Evolutionary conservation across 345 rosid genomes (phyloP).

Genomic region (Draba incana): DNA sequence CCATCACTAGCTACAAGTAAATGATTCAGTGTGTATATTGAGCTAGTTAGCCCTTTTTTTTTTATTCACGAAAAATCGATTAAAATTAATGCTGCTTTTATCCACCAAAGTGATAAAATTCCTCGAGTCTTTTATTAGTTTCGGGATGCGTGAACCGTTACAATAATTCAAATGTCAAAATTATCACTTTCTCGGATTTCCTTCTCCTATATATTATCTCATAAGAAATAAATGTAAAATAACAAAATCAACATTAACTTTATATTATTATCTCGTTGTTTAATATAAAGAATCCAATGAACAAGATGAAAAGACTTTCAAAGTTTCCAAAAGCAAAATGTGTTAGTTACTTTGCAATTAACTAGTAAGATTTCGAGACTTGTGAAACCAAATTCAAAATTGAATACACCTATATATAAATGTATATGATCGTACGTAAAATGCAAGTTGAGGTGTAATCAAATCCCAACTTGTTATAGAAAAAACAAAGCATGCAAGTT

Average conservation of each 20-base stretch:
- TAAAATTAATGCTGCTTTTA: neutral
- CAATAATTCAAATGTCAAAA: slow-evolving; percentile 24
- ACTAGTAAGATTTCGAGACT: slow-evolving; percentile 30
- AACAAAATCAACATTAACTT: neutral
- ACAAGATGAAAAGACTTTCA: slow-evolving; percentile 21
- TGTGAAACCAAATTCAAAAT: slow-evolving; percentile 34
- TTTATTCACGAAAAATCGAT: slow-evolving; percentile 4
- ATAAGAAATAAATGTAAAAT: slow-evolving; percentile 10
- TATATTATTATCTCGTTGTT: neutral
- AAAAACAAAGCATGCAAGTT: slow-evolving; percentile 44
- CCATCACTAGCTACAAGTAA: slow-evolving; percentile 3
- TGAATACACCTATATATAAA: slow-evolving; percentile 15
- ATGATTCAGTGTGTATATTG: too few species aligned
- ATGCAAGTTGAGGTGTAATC: slow-evolving; percentile 47
- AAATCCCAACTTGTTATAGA: slow-evolving; percentile 48
- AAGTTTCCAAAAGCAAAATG: slow-evolving; percentile 32
- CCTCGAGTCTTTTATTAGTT: neutral
- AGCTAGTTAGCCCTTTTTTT: too few species aligned
- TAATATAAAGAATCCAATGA: slow-evolving; percentile 36
- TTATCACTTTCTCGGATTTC: slow-evolving; percentile 1
- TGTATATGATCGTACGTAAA: slow-evolving; percentile 37
- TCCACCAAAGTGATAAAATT: slow-evolving; percentile 21
- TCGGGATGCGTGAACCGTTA: slow-evolving; percentile 37
- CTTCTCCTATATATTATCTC: slow-evolving; percentile 3
- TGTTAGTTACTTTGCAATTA: slow-evolving; percentile 24